Evolutionary conservation across 2,329 filamentous ascomycete genomes (phyloP).

Genomic region (Penicillium sp.): DNA sequence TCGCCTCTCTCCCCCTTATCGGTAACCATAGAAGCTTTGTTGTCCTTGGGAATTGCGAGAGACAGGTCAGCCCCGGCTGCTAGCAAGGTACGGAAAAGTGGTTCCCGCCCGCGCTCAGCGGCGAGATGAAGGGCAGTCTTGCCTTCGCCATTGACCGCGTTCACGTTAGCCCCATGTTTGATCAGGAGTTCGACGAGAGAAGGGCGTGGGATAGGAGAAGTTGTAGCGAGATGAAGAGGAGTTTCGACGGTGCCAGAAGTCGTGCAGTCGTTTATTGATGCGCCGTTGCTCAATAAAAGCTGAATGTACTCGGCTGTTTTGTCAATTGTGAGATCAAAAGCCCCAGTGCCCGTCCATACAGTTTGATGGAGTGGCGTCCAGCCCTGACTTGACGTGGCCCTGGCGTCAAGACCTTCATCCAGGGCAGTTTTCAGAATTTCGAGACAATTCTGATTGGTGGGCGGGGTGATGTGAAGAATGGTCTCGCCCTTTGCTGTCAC

Average conservation of each 20-base stretch:
- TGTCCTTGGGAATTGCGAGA: slow-evolving; percentile 14
- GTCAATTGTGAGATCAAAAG: slow-evolving; percentile 16
- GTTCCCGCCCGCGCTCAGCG: slow-evolving; percentile 25
- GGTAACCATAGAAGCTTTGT: background rate
- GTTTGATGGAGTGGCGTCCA: slow-evolving; percentile 24
- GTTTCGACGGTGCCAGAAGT: slow-evolving; percentile 18
- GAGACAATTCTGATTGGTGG: slow-evolving; percentile 21
- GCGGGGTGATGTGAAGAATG: slow-evolving; percentile 29
- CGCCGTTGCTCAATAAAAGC: slow-evolving; percentile 22
- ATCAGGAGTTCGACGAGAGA: slow-evolving; percentile 24
- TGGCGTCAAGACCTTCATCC: slow-evolving; percentile 12
- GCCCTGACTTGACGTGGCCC: slow-evolving; percentile 9
- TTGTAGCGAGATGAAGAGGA: slow-evolving; percentile 26
- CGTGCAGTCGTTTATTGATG: slow-evolving; percentile 21
- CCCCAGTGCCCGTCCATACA: slow-evolving; percentile 17
- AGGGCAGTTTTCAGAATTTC: slow-evolving; percentile 25
- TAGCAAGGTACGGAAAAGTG: slow-evolving; percentile 22
- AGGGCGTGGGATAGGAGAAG: slow-evolving; percentile 16
- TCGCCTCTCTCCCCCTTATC: background rate
- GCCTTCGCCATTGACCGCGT: slow-evolving; percentile 17
- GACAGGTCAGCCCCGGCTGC: slow-evolving; percentile 25
- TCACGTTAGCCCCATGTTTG: slow-evolving; percentile 16
- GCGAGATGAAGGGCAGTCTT: slow-evolving; percentile 26
- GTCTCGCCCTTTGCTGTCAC: slow-evolving; percentile 28
- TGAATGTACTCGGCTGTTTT: slow-evolving; percentile 23